phyloP scores from a whole-genome alignment of 83 land plant genomes.

The Diphasiastrum complanatum region DNA sequence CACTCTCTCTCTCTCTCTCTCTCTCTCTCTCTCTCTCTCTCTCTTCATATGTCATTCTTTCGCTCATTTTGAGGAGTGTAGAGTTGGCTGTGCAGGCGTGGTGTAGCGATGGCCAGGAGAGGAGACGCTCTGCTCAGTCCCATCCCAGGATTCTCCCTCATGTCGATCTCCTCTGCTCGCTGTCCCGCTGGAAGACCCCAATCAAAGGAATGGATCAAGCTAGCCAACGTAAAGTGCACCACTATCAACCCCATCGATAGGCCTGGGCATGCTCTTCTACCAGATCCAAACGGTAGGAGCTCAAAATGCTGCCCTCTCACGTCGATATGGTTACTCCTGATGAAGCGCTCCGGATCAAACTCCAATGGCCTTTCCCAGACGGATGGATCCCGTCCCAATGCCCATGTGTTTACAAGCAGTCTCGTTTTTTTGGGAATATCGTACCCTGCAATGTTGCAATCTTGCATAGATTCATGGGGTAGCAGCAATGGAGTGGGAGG shows the following conservation, averaged over 20 bases:
- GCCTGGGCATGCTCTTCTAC: conserved; percentile 12
- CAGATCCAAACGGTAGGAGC: conserved; percentile 20
- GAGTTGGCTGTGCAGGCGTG: too few species aligned
- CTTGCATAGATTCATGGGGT: too few species aligned
- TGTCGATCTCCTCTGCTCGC: conserved; percentile 21
- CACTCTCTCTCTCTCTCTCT: too few species aligned
- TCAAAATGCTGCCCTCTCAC: conserved; percentile 17
- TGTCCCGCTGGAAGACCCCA: conserved; percentile 22
- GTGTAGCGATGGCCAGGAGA: conserved; percentile 5
- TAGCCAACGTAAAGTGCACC: conserved; percentile 27
- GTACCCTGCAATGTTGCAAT: too few species aligned
- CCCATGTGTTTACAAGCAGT: background rate
- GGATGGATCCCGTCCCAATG: background rate
- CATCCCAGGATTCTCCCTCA: conserved; percentile 21
- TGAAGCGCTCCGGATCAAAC: background rate
- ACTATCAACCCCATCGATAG: background rate
- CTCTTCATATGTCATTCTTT: too few species aligned
- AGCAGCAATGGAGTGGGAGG: too few species aligned
- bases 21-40: too few species aligned
- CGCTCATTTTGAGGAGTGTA: too few species aligned
- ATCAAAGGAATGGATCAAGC: conserved; percentile 22
- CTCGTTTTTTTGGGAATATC: background rate
- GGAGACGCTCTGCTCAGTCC: conserved; percentile 15
- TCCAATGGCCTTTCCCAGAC: background rate
- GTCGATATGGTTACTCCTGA: conserved; percentile 5